phyloP scores from a whole-genome alignment of 331 rosid genomes.

The Pyracantha coccinea region DNA sequence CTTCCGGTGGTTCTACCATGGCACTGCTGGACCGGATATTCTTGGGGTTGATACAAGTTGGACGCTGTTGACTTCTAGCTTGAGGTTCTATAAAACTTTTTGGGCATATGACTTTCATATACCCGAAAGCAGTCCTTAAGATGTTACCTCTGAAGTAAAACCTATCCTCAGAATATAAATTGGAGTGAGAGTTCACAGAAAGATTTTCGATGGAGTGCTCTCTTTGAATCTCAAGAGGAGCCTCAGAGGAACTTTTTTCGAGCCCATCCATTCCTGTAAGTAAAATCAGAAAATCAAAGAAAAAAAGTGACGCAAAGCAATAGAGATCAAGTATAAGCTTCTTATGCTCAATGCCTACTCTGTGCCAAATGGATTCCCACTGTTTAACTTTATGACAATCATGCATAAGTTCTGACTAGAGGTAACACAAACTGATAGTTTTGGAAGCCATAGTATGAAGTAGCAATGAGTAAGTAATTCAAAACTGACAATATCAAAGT shows the following conservation, averaged over 20 bases:
- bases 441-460: neutral
- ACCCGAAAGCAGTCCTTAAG: conserved; percentile 63
- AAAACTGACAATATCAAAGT: neutral
- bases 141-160: conserved; percentile 26
- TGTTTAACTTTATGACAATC: neutral
- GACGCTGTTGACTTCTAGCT: conserved; percentile 19
- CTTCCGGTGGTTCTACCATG: conserved; percentile 22
- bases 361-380: neutral
- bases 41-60: conserved; percentile 21
- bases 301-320: neutral
- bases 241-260: conserved; percentile 27
- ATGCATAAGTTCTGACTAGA: neutral
- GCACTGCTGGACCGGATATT: conserved; percentile 25
- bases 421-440: neutral
- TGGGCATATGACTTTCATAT: conserved; percentile 38
- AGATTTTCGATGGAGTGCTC: conserved; percentile 25
- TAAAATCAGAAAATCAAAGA: conserved; percentile 11
- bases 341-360: neutral
- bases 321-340: neutral
- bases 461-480: no score
- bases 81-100: conserved; percentile 28
- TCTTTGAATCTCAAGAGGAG: conserved; percentile 35
- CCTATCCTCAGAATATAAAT: conserved; percentile 31
- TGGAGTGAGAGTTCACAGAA: conserved; percentile 25
- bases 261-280: conserved; percentile 38